Base-by-base conservation (phyloP, 176 grass and related monocot species). In the Olyra latifolia region DNA sequence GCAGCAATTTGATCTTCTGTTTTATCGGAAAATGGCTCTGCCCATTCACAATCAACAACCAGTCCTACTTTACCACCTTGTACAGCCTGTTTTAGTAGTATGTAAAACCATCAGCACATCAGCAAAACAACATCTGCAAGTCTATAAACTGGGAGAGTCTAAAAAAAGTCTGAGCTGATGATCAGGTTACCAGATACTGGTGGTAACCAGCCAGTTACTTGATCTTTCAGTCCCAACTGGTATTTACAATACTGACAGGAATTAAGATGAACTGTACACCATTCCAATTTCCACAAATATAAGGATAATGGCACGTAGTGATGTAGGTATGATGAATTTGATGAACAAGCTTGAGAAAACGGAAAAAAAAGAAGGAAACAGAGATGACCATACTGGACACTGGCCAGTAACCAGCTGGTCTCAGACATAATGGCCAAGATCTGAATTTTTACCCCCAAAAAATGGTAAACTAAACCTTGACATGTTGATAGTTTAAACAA, bases 31-130 rank as follows among this genome's bases (percentile, higher is more conserved):
- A 87, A 91, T 64, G 96, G 71, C 45, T 95, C 96, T 48, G 96
- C 96, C 96, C 92, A 99, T 88, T 99, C 96, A 89, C 96, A 95
- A 63, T 98, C 96, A n/a, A 98, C 15, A 81, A 86, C 90, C n/a
- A 98, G 73, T 4, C 90, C 92, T 72, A 98, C 84, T 86, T 91
- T 81, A 76, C 96, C 96, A 88, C 86, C 92, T 98, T 98, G 96
- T 71, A 65, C 22, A 84, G 59, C 88, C 96, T 98, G 77, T 74
- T 69, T 83, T 66, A 35, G 2, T 81, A 81, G 17, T 19, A 77
- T 53, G 70, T 56, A 71, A 81, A 86, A 85, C 66, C 7, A 81
- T 35, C 32, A 35, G 5, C 32, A 35, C 2, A 35, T 89, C 72
- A 88, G 77, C 49, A 52, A 74, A 27, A 78, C 10, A 56, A 28